Conservation (phyloP, 345 rosid species). For the Eucalyptus melliodora region DNA sequence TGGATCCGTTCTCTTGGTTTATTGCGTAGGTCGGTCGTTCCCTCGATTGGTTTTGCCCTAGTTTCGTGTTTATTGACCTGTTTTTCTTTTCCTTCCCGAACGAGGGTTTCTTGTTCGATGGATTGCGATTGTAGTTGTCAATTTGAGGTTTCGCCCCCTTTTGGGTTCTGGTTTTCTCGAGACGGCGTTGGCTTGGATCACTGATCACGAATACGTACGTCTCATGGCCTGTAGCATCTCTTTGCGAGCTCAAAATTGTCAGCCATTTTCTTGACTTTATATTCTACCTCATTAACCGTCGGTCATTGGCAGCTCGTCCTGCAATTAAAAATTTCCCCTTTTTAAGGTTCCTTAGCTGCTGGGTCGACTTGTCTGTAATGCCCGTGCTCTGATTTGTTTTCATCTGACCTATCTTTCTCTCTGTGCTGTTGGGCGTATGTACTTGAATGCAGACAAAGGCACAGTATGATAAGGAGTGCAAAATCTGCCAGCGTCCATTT, state of each 20-base stretch:
- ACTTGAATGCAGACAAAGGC: constrained; percentile 54
- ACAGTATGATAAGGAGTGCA: constrained; percentile 90
- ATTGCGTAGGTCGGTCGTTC: background rate
- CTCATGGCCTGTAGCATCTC: background rate
- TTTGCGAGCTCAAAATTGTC: background rate
- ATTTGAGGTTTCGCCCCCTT: background rate
- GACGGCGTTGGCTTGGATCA: background rate
- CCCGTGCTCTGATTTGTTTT: background rate
- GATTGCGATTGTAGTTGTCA: background rate
- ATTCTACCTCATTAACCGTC: background rate
- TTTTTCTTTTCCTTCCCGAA: background rate
- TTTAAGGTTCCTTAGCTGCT: background rate
- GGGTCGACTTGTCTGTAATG: background rate
- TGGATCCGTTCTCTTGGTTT: background rate
- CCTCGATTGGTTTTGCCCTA: background rate
- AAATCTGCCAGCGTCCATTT: constrained; percentile 90
- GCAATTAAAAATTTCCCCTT: background rate
- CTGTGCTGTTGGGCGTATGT: background rate
- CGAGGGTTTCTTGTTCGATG: background rate
- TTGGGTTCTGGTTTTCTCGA: background rate
- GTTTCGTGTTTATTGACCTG: background rate
- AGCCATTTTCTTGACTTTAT: background rate
- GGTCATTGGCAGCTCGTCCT: background rate
- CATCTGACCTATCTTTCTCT: background rate
- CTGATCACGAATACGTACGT: background rate